Evolutionary conservation across 2,329 filamentous ascomycete species (phyloP).

Genomic region (Hypoxylon sp.): DNA sequence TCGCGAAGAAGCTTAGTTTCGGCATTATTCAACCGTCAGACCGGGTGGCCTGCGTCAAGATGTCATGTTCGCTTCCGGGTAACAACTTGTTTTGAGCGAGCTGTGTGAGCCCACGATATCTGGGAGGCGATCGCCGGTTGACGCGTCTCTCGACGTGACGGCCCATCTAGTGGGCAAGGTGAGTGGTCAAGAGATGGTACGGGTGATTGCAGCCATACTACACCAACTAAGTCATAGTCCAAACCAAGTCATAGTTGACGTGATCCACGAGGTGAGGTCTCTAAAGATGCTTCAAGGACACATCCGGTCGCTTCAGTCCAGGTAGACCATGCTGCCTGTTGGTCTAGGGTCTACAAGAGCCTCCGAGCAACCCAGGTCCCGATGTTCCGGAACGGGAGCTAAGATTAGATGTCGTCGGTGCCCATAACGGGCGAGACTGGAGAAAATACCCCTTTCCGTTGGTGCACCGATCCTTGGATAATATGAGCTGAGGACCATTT

Average conservation of each 20-base stretch:
- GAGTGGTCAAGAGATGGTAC: slow-evolving; percentile 23
- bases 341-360: slow-evolving; percentile 22
- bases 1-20: slow-evolving; percentile 30
- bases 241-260: too few species aligned
- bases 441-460: slow-evolving; percentile 25
- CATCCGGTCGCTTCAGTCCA: slow-evolving; percentile 4
- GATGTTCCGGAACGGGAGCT: slow-evolving; percentile 33
- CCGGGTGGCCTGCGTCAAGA: slow-evolving; percentile 12
- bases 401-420: slow-evolving; percentile 29
- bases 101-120: slow-evolving; percentile 11
- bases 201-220: slow-evolving; percentile 4
- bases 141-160: slow-evolving; percentile 25
- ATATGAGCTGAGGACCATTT: slow-evolving; percentile 21
- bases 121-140: slow-evolving; percentile 12
- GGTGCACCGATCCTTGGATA: slow-evolving; percentile 25
- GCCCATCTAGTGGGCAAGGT: too few species aligned
- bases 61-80: slow-evolving; percentile 11
- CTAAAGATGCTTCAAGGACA: slow-evolving; percentile 1
- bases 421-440: slow-evolving; percentile 23
- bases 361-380: slow-evolving; percentile 11
- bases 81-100: slow-evolving; percentile 5
- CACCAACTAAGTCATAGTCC: slow-evolving; percentile 15
- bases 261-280: slow-evolving; percentile 2
- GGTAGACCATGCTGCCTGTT: neutral
- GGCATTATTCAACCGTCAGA: slow-evolving; percentile 26